Base-by-base conservation (phyloP, 2,329 filamentous ascomycete genomes). In the Triangularia verruculosa region DNA sequence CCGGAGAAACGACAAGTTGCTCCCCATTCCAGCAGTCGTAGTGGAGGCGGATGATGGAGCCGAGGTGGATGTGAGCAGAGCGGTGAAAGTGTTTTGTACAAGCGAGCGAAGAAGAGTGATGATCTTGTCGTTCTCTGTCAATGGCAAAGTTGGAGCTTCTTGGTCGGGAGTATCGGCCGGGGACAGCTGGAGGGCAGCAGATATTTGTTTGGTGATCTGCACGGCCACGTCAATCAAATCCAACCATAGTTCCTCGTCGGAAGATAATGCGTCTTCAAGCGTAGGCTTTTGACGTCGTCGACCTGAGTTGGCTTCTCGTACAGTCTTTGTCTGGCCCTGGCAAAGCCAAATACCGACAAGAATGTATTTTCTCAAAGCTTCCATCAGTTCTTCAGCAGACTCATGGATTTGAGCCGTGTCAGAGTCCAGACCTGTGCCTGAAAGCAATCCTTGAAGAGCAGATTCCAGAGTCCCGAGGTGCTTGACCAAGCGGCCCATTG, bases 271-370 rank as follows among this genome's bases (percentile, higher is more conserved):
- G 47, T 81, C 79, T 1, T 74, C 75, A 1, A 75, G 69, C 4
- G 75, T 70, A 3, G 75, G 71, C 61, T 84, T 83, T 64, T 76
- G 85, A 75, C 76, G 85, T 68, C 87, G 79, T 57, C 85, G 76
- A 4, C 84, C 77, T 20, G 77, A 75, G 67, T 75, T 80, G 60
- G 74, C 70, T 64, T 78, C 77, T 64, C 79, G 82, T 5, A 80
- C 76, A 0, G 83, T 84, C 71, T 89, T 91, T 57, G 86, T 92
- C 73, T 97, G 92, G 1, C 89, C 87, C 76, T 96, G 92, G 70
- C 95, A 98, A 12, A 99, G 81, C 95, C 95, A 99, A 58, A 96
- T 94, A 13, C 96, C 95, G 1, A 99, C 92, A 67, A 93, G 89
- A 1, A 89, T 87, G 76, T 97, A 98, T 74, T 96, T 97, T 66